A percentile compares a stretch with the other conserved stretches of the same genome.
phyloP scores from a whole-genome alignment of 2,329 filamentous ascomycete species.

The Sporothrix humicola region DNA sequence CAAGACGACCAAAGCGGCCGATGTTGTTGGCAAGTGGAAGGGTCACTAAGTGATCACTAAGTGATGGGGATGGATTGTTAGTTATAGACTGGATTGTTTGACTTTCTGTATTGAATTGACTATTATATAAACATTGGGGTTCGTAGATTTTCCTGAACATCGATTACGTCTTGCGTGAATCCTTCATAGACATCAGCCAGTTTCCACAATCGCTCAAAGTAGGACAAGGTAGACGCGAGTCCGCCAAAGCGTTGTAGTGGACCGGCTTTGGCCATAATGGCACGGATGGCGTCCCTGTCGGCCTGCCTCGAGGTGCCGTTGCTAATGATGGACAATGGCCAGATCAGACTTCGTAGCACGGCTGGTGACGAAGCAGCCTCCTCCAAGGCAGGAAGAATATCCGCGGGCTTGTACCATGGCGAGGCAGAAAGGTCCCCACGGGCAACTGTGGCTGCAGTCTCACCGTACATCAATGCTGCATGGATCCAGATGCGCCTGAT shows the following conservation, averaged over 20 bases:
- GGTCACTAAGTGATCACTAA: slow-evolving; percentile 16
- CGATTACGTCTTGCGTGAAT: too few relatives aligned
- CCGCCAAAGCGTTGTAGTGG: background rate
- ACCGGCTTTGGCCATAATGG: background rate
- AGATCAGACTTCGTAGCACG: background rate
- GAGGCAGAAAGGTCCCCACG: too few relatives aligned
- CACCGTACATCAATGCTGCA: background rate
- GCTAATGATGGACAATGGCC: background rate
- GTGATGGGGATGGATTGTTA: too few relatives aligned
- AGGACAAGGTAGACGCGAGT: background rate
- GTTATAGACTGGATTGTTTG: too few relatives aligned
- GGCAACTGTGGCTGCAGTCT: too few relatives aligned
- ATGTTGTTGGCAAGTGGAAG: slow-evolving; percentile 12
- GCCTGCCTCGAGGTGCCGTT: background rate
- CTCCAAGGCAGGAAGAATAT: too few relatives aligned
- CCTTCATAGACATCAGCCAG: too few relatives aligned
- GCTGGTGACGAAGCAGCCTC: background rate
- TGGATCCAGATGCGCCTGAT: background rate
- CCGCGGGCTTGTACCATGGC: too few relatives aligned
- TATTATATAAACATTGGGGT: too few relatives aligned
- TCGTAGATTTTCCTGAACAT: too few relatives aligned
- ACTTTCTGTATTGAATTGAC: too few relatives aligned
- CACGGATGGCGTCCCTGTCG: background rate
- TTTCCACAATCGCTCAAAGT: background rate
- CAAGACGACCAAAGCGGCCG: background rate